These are phyloP conservation scores for Stentor coeruleus DNA, from an alignment of 73 alveolate species.

Conservation along the genomic window DNA sequence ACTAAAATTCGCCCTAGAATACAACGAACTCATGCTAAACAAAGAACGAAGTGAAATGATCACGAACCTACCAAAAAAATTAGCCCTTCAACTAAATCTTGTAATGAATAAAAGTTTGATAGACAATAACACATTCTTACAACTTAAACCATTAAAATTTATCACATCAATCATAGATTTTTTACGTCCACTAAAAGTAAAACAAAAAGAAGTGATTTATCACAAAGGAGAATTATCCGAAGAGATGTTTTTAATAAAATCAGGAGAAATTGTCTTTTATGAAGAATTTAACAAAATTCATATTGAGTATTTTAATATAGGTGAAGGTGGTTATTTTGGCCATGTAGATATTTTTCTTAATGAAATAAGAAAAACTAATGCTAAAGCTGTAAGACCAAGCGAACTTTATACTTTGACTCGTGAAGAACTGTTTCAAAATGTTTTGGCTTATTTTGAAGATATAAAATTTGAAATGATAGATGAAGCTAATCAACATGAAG, in stretches of 20 bases:
- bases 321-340: slow-evolving; percentile 49
- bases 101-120: slow-evolving; percentile 34
- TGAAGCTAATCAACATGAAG: neutral
- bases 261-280: slow-evolving; percentile 34
- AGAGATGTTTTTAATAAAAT: slow-evolving; percentile 40
- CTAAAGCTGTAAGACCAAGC: neutral
- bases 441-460: neutral
- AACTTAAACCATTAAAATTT: slow-evolving; percentile 32
- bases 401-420: neutral
- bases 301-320: slow-evolving; percentile 33
- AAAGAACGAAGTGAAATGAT: slow-evolving; percentile 33
- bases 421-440: neutral
- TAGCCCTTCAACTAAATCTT: slow-evolving; percentile 36
- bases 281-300: slow-evolving; percentile 34
- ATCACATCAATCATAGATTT: slow-evolving; percentile 40
- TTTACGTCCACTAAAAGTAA: slow-evolving; percentile 30
- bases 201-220: slow-evolving; percentile 30
- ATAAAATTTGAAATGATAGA: neutral
- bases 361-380: neutral
- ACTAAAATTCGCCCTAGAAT: slow-evolving; percentile 41
- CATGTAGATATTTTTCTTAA: slow-evolving; percentile 37
- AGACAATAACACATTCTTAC: slow-evolving; percentile 39
- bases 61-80: slow-evolving; percentile 36
- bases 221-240: slow-evolving; percentile 40
- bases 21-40: slow-evolving; percentile 34